Evolutionary conservation across 1,284 basidiomycete species (phyloP).

Genomic region (Trichosporon sp.): DNA sequence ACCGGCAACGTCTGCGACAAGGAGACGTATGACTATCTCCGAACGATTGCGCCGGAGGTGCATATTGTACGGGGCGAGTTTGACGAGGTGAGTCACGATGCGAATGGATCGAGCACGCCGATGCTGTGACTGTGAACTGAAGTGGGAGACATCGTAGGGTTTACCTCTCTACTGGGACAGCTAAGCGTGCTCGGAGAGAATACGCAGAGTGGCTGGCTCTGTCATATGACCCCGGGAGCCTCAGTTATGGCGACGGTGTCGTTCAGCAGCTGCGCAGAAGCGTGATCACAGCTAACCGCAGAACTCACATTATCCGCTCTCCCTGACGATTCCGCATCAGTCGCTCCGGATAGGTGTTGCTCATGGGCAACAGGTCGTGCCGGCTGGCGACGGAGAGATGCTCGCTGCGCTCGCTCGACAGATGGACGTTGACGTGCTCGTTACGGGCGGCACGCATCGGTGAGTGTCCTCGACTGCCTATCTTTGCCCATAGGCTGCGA

Average conservation of each 20-base stretch:
- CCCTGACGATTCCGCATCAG: conserved; percentile 75
- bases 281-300: conserved; percentile 24
- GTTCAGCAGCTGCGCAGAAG: too few relatives aligned
- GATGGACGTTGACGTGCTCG: conserved; percentile 95
- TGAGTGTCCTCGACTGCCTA: conserved; percentile 57
- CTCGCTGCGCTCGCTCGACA: conserved; percentile 84
- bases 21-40: conserved; percentile 96
- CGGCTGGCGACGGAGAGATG: conserved; percentile 86
- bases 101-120: too few relatives aligned
- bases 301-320: conserved; percentile 70
- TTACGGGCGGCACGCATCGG: conserved; percentile 94
- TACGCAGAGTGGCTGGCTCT: too few relatives aligned
- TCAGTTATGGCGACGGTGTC: too few relatives aligned
- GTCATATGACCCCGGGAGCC: too few relatives aligned
- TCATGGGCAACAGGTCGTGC: conserved; percentile 93
- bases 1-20: conserved; percentile 97
- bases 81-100: conserved; percentile 71
- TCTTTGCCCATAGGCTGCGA: too few relatives aligned
- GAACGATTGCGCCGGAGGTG: conserved; percentile 93
- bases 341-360: conserved; percentile 86
- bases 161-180: too few relatives aligned
- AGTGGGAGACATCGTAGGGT: too few relatives aligned
- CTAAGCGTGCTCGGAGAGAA: too few relatives aligned
- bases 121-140: too few relatives aligned
- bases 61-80: conserved; percentile 92